Evolutionary conservation across 2,329 filamentous ascomycete genomes (phyloP), one percentile per base, ranked within the genome.

Genomic region (Talaromyces sp.): DNA sequence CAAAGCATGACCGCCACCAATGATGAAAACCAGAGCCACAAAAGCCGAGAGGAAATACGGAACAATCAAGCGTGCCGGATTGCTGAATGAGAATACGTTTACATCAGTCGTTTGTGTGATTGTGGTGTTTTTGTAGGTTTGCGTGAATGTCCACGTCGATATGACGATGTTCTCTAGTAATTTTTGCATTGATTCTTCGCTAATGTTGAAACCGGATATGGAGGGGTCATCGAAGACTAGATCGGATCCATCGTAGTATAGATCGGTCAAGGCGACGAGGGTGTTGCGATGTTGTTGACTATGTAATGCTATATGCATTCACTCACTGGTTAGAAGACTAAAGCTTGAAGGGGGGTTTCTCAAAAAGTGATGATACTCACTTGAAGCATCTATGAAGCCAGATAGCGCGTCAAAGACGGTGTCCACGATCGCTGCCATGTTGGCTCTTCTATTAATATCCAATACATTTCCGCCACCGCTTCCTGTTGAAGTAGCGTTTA

Each of bases 91-190:
- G 53, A 61, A 60, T 9, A 59, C 53, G 19, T 59, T 56, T 5
- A 58, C 28, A 13, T 39, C 5, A n/a, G n/a, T n/a, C n/a, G 6
- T 50, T 9, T 43, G 48, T 7, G 59, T 57, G 48, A 61, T 53
- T n/a, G 37, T 59, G 3, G 41, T 41, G 8, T 11, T 4, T 1
- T 50, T 55, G 21, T 25, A 53, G 8, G 46, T 40, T 15, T 57
- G 59, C 25, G 53, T 52, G 41, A 58, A 35, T 3, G 56, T 41
- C 7, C 59, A n/a, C n/a, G 59, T 56, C 5, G 61, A 62, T 46
- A 62, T 55, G 36, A 59, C 60, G 15, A 62, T 52, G n/a, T 61
- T 62, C 7, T 57, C 48, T 1, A 62, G 53, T 1, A 59, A 25
- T 13, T 36, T 7, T 21, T 61, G 51, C 33, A 62, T 35, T 11